Evolutionary conservation across 352 stramenopile species (phyloP), one percentile per base, ranked within the genome.

Genomic region (Phytophthora meadii): DNA sequence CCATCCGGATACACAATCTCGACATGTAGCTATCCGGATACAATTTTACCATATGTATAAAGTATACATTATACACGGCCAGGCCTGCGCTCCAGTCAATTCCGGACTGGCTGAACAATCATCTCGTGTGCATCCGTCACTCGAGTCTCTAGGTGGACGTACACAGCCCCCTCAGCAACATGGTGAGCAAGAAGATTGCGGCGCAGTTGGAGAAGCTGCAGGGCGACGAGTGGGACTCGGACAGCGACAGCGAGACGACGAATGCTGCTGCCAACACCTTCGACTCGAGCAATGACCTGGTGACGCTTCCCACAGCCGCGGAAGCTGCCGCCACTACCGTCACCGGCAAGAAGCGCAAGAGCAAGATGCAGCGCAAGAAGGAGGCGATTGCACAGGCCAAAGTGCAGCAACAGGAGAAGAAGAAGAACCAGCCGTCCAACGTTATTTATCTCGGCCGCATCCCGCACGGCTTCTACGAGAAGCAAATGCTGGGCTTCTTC

Each of bases 401-500:
- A 47, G 48, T 58, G 34, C 45, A 77, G 50, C 48, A 67, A 48
- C 32, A 32, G 24, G 61, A 72, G 24, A 77, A 72, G 61, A 59
- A 22, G 45, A 78, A 75, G 41, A 59, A 69, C 36, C 79, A 81
- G 65, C 65, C 68, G 56, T 96, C 78, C 73, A 93, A 70, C 51
- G 95, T 99, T 77, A 94, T 99, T 77, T 99, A 99, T 85, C 83
- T 99, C 52, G 96, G 96, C 22, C 96, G 98, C 84, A 82, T 99
- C 65, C 96, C 97, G 27, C 84, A 96, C 71, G 93, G 95, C 32
- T 99, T 99, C 63, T 98, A 98, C 86, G 97, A 99, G 82, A 87
- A 93, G 65, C 90, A 99, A 79, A 95, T 99, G 69, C 72, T 80
- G 41, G 90, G 84, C 17, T 99, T 99, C 82, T 97, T 99, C 51